Base-by-base conservation (phyloP, 176 grass and related monocot genomes). In the Lolium multiflorum region DNA sequence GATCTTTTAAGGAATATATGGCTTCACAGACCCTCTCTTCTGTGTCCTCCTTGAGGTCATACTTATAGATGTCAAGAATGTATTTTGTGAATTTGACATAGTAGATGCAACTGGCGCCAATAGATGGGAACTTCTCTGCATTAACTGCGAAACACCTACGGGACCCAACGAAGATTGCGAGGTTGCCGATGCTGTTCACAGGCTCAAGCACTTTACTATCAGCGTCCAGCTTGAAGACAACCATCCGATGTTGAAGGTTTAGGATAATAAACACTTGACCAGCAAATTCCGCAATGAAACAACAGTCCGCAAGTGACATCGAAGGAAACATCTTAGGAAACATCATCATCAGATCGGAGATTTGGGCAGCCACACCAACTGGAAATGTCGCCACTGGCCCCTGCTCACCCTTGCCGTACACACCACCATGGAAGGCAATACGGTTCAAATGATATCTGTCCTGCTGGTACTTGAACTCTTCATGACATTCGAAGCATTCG, bases 171-270 rank as follows among this genome's bases (percentile, higher is more conserved):
- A 83, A 83, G 20, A 83, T 21, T 0, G 67, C 68, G 7, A 54
- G 67, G 38, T 56, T 73, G 81, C 81, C 68, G 0, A 73, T 11
- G 54, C 25, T 44, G 52, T 20, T 47, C 21, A 73, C 52, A 2
- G 13, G 67, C 0, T 59, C 68, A 2, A 83, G 7, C 52, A 13
- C 14, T 5, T 73, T 0, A 1, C 14, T 59, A 6, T 0, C 51
- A 16, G 3, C 13, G 52, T 73, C 81, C 9, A 74, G 12, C 81
- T 9, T 60, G 15, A 60, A 74, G 5, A 74, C 37, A 0, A 8
- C 2, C 0, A 44, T 3, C 20, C 4, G 2, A 2, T 17, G 0
- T 3, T 16, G 63, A 3, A 68, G 47, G 0, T 9, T 9, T 0
- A 55, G 9, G 65, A 39, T 18, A 9, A 68, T 10, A 35, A 68